Conservation (phyloP, 2,329 filamentous ascomycete species). For the Nigrospora osmanthi region DNA sequence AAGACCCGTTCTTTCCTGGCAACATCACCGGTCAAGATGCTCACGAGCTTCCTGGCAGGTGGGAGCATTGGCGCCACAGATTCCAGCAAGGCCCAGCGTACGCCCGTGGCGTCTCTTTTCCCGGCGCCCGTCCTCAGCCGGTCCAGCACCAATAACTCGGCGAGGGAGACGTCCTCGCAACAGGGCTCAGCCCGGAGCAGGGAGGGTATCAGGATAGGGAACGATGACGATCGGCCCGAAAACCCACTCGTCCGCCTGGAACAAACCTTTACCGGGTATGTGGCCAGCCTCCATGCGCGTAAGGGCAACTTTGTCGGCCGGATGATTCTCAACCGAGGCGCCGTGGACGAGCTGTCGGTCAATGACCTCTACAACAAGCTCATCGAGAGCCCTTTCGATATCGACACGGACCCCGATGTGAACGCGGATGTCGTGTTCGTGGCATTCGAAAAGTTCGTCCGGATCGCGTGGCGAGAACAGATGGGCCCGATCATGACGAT, state of each 20-base stretch:
- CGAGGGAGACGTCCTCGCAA: constrained; percentile 41
- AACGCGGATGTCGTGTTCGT: constrained; percentile 80
- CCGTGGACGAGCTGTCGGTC: constrained; percentile 70
- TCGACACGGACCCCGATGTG: constrained; percentile 67
- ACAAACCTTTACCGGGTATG: constrained; percentile 77
- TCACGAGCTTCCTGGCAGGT: constrained; percentile 72
- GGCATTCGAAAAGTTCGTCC: constrained; percentile 88
- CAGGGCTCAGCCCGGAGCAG: constrained; percentile 46
- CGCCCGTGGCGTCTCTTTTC: constrained; percentile 29
- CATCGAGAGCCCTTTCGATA: constrained; percentile 73
- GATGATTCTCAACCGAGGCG: constrained; percentile 59
- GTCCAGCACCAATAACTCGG: constrained; percentile 24
- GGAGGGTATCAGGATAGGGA: constrained; percentile 30
- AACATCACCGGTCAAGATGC: constrained; percentile 82
- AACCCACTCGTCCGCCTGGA: constrained; percentile 69
- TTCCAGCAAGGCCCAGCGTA: constrained; percentile 30
- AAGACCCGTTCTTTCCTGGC: constrained; percentile 64
- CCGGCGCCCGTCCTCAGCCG: constrained; percentile 21
- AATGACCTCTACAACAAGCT: constrained; percentile 88
- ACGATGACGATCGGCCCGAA: constrained; percentile 47
- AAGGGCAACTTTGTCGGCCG: constrained; percentile 83
- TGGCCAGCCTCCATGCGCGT: constrained; percentile 72
- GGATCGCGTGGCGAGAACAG: constrained; percentile 78
- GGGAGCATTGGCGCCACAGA: constrained; percentile 30
- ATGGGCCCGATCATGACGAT: constrained; percentile 78